These are phyloP conservation scores for Fusarium sp. DNA, from an alignment of 2,329 filamentous ascomycete genomes.

Conservation along the genomic window DNA sequence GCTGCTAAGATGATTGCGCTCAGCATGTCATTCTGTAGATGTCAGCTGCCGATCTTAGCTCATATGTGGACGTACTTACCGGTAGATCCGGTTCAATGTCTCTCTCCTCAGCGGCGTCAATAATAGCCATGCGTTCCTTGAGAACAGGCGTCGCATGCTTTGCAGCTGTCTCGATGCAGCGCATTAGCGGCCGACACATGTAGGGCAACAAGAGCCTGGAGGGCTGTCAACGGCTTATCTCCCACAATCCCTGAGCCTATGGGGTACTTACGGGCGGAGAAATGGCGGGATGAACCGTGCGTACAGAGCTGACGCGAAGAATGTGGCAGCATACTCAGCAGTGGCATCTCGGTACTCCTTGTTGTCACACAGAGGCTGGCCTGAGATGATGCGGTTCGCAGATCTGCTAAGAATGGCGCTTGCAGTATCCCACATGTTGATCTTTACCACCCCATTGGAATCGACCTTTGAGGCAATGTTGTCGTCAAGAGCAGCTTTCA, in stretches of 20 bases:
- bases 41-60: background rate
- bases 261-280: conserved; percentile 25
- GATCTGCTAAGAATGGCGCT: conserved; percentile 30
- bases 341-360: conserved; percentile 30
- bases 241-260: accelerated
- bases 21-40: conserved; percentile 27
- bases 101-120: conserved; percentile 23
- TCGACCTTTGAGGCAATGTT: conserved; percentile 22
- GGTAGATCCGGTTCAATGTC: conserved; percentile 15
- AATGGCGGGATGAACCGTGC: conserved; percentile 33
- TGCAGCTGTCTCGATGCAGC: conserved; percentile 28
- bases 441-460: conserved; percentile 5
- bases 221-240: background rate
- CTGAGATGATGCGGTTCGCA: conserved; percentile 34
- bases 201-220: conserved; percentile 20
- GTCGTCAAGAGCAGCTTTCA: conserved; percentile 22
- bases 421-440: conserved; percentile 33
- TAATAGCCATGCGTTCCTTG: conserved; percentile 24
- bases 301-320: conserved; percentile 30
- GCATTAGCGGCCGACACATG: conserved; percentile 31
- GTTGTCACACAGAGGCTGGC: conserved; percentile 30
- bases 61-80: background rate
- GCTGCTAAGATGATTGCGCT: conserved; percentile 29
- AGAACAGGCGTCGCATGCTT: conserved; percentile 30
- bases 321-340: conserved; percentile 27